Conservation (phyloP, 805 yeast genomes). For the Torulaspora gathmanii region DNA sequence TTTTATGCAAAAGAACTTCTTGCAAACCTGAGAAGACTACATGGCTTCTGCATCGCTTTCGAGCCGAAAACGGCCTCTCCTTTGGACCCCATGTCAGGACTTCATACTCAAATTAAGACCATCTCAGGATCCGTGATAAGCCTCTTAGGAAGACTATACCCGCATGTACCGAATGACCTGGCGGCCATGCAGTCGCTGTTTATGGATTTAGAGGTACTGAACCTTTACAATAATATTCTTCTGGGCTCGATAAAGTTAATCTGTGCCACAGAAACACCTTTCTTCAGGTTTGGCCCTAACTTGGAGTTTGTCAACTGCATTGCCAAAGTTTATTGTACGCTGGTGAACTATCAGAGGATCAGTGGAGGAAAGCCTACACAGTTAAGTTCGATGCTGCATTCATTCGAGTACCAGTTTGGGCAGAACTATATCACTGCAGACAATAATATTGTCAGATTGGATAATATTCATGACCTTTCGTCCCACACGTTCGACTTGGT, state of each 20-base stretch:
- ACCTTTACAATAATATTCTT: conserved; percentile 14
- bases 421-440: conserved; percentile 17
- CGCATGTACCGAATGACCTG: conserved; percentile 1
- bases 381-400: conserved; percentile 14
- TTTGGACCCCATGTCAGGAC: conserved; percentile 12
- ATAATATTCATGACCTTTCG: conserved; percentile 25
- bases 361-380: conserved; percentile 11
- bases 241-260: conserved; percentile 14
- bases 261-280: conserved; percentile 12
- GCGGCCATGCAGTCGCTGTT: conserved; percentile 4
- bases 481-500: conserved; percentile 20
- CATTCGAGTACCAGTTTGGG: conserved; percentile 18
- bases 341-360: conserved; percentile 9
- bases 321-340: conserved; percentile 9
- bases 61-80: conserved; percentile 3
- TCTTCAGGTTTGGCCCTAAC: conserved; percentile 15
- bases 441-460: conserved; percentile 17
- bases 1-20: background rate
- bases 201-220: conserved; percentile 11
- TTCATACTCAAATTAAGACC: conserved; percentile 2
- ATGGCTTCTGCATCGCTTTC: conserved; percentile 8
- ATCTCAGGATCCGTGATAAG: conserved; percentile 6
- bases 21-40: conserved; percentile 7
- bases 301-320: conserved; percentile 14
- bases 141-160: conserved; percentile 5